These are phyloP conservation scores for Citrus maxima DNA, from an alignment of 345 rosid species.

Conservation along the genomic window DNA sequence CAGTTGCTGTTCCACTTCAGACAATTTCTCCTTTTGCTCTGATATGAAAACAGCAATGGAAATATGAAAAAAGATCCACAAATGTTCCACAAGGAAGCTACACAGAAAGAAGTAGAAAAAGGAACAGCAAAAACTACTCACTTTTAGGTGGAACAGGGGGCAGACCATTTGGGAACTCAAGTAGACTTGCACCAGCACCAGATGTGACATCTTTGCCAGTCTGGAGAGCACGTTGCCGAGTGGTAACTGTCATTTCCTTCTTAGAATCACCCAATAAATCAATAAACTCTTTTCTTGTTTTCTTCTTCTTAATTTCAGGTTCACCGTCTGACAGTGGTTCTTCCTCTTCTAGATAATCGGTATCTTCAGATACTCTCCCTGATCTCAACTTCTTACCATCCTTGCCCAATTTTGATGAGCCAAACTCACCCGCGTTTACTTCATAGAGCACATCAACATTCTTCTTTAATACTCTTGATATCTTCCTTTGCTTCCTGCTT, in stretches of 20 bases:
- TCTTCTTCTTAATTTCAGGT: slow-evolving; percentile 37
- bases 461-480: slow-evolving; percentile 40
- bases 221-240: slow-evolving; percentile 52
- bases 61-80: not conserved
- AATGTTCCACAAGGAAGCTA: not conserved
- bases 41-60: not conserved
- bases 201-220: slow-evolving; percentile 43
- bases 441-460: slow-evolving; percentile 36
- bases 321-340: slow-evolving; percentile 39
- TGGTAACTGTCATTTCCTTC: slow-evolving; percentile 46
- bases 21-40: slow-evolving; percentile 56
- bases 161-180: slow-evolving; percentile 55
- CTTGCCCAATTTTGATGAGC: slow-evolving; percentile 26
- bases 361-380: slow-evolving; percentile 30
- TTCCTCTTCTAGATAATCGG: slow-evolving; percentile 44
- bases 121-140: slow-evolving; percentile 16
- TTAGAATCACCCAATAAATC: slow-evolving; percentile 37
- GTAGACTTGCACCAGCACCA: slow-evolving; percentile 16
- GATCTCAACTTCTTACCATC: slow-evolving; percentile 36
- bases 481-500: slow-evolving; percentile 37
- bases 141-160: slow-evolving; percentile 61
- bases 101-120: not conserved
- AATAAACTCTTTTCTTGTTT: slow-evolving; percentile 34
- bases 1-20: slow-evolving; percentile 54
- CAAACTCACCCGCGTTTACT: slow-evolving; percentile 21